phyloP scores from a whole-genome alignment of 2,329 filamentous ascomycete genomes.

The Blastomyces gilchristii region DNA sequence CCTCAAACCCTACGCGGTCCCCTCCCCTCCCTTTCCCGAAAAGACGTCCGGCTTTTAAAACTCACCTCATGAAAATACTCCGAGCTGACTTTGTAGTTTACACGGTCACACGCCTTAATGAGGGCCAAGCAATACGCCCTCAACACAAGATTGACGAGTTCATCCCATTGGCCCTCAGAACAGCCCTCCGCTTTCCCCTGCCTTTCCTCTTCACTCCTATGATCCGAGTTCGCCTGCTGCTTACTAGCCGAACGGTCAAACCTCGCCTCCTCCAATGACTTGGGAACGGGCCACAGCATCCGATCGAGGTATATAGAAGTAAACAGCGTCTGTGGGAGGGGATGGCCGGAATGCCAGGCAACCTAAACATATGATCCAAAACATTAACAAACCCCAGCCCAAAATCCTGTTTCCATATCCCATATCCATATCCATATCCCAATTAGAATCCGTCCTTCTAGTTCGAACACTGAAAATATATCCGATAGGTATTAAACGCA shows the following conservation, averaged over 20 bases:
- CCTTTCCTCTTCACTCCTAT: constrained; percentile 7
- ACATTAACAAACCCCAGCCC: not conserved
- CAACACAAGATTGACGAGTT: constrained; percentile 53
- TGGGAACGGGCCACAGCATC: constrained; percentile 61
- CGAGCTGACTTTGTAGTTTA: constrained; percentile 65
- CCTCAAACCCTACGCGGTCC: not conserved
- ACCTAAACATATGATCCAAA: constrained; percentile 46
- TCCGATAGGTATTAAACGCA: constrained; percentile 29
- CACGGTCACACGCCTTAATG: constrained; percentile 70
- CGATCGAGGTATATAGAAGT: constrained; percentile 85
- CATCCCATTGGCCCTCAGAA: constrained; percentile 13
- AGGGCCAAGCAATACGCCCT: constrained; percentile 78
- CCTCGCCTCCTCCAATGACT: constrained; percentile 52
- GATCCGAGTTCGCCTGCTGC: constrained; percentile 8
- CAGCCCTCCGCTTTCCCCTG: constrained; percentile 14
- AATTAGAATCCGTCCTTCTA: not conserved
- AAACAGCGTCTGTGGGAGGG: constrained; percentile 86
- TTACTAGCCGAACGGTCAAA: constrained; percentile 37
- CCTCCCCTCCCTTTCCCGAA: not conserved
- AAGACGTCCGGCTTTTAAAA: constrained; percentile 10
- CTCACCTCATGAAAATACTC: constrained; percentile 83
- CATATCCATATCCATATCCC: constrained; percentile 5
- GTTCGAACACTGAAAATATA: not conserved
- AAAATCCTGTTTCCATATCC: not conserved
- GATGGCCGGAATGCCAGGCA: constrained; percentile 94